Evolutionary conservation across 1,139 yeast genomes (phyloP), one percentile per base, ranked within the genome.

Genomic region (Pichiaceae sp.): DNA sequence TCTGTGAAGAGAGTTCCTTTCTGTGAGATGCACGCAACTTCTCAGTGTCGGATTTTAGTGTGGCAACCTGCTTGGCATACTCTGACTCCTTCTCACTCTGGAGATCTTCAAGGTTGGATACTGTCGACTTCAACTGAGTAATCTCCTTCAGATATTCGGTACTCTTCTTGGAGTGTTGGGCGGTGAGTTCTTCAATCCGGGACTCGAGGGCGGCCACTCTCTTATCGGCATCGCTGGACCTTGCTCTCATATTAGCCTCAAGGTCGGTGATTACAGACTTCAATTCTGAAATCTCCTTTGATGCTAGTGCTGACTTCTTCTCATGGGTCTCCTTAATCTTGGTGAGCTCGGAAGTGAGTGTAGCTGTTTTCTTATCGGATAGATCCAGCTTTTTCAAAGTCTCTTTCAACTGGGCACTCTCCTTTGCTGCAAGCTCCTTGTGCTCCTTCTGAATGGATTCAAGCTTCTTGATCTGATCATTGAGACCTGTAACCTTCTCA

Each of bases 351-450:
- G 24, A 7, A 21, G 24, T 21, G 9, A 21, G 11, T 21, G 7
- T 21, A 7, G 24, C 7, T 7, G 11, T 11, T 11, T 21, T 21
- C 24, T 21, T 11, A 11, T 11, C 11, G 7, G 24, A 21, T 11
- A 11, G 11, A 21, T 21, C 24, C 11, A 21, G 4, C 24, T 31
- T 18, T 8, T 14, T 7, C 14, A 31, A n/a, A 7, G 29, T 26
- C 14, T 41, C 38, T n/a, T 37, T 38, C 16, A 34, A 20, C 8
- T 30, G 37, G 11, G 33, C 31, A 11, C 34, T 30, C 5, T 29
- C 32, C 15, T 34, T 31, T 4, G 34, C 38, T 11, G 35, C 26
- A 4, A 37, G 27, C 14, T 33, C 24, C 11, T 21, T 11, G 9
- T 21, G 7, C 24, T 21, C 9, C 24, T 21, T 21, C 24, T 21